Conservation (phyloP, 495 filamentous ascomycete species). For the Podospora pseudoanserina region DNA sequence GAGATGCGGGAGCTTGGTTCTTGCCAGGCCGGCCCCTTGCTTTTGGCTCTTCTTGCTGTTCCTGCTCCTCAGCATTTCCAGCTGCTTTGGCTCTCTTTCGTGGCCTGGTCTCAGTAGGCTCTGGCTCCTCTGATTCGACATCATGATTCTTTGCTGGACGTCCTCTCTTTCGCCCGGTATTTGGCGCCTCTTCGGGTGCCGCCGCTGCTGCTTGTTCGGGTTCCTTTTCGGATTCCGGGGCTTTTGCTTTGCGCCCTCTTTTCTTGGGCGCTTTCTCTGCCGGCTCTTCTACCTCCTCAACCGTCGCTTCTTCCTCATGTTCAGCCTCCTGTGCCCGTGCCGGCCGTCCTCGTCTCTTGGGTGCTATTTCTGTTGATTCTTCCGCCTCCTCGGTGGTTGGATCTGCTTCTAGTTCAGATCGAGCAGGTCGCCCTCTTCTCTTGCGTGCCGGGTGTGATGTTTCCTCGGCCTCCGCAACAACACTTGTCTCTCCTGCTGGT, state of each 20-base stretch:
- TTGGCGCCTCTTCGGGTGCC: neutral
- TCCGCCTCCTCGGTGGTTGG: neutral
- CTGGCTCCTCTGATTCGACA: constrained; percentile 6
- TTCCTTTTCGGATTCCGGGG: neutral
- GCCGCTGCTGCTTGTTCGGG: neutral
- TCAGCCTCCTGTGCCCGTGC: neutral
- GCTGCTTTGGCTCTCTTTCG: constrained; percentile 15
- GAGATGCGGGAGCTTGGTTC: neutral
- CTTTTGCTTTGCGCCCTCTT: constrained; percentile 20
- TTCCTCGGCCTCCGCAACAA: too few relatives aligned
- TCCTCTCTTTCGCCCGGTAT: constrained; percentile 17
- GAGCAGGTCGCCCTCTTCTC: too few relatives aligned
- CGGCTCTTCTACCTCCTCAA: neutral
- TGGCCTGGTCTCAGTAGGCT: constrained; percentile 9
- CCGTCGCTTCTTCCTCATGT: neutral
- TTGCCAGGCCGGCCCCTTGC: constrained; percentile 4
- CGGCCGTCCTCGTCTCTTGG: constrained; percentile 20
- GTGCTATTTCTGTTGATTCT: neutral
- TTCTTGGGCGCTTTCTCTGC: constrained; percentile 10
- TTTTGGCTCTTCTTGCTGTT: constrained; percentile 3
- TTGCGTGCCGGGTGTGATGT: too few relatives aligned
- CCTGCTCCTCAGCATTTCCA: constrained; percentile 5
- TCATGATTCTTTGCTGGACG: constrained; percentile 16
- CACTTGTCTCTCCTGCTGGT: too few relatives aligned
- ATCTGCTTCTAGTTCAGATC: neutral